Evolutionary conservation across 768 basidiomycete genomes (phyloP).

Genomic region (Russula virescens): DNA sequence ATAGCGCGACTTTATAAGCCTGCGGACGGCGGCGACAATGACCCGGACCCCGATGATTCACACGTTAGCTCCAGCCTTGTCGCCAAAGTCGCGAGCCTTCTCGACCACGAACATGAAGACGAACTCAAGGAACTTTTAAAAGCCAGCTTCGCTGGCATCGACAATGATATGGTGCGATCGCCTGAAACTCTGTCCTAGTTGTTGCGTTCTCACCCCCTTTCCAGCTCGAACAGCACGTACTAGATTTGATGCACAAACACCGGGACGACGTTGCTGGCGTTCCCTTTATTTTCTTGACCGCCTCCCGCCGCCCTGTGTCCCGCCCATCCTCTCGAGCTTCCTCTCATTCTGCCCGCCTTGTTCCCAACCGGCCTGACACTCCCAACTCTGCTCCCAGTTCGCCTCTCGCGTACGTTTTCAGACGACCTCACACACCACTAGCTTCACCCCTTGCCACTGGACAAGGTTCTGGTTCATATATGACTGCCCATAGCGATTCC

Average conservation of each 20-base stretch:
- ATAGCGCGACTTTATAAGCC: conserved; percentile 70
- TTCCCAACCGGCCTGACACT: conserved; percentile 64
- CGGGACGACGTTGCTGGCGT: conserved; percentile 79
- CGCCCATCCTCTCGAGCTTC: conserved; percentile 79
- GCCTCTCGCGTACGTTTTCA: conserved; percentile 67
- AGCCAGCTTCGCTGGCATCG: conserved; percentile 53
- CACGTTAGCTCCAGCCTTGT: conserved; percentile 58
- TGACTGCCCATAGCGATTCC: conserved; percentile 45
- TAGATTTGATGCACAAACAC: conserved; percentile 96
- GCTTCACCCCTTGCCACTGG: conserved; percentile 69
- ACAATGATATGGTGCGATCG: conserved; percentile 57
- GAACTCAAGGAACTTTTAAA: conserved; percentile 73
- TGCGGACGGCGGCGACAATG: conserved; percentile 50
- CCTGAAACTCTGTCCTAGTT: background rate
- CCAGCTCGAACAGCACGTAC: conserved; percentile 80
- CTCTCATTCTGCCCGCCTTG: conserved; percentile 57
- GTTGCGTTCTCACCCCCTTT: conserved; percentile 15
- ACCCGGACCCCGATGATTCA: conserved; percentile 49
- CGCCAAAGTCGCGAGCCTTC: conserved; percentile 61
- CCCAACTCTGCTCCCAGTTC: conserved; percentile 71
- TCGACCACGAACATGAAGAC: conserved; percentile 83
- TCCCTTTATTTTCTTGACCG: conserved; percentile 77
- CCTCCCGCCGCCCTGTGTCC: conserved; percentile 71
- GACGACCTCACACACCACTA: conserved; percentile 73
- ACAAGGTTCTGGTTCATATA: conserved; percentile 48